These are phyloP conservation scores for Erodium trifolium DNA, from an alignment of 441 rosid genomes.

Conservation along the genomic window DNA sequence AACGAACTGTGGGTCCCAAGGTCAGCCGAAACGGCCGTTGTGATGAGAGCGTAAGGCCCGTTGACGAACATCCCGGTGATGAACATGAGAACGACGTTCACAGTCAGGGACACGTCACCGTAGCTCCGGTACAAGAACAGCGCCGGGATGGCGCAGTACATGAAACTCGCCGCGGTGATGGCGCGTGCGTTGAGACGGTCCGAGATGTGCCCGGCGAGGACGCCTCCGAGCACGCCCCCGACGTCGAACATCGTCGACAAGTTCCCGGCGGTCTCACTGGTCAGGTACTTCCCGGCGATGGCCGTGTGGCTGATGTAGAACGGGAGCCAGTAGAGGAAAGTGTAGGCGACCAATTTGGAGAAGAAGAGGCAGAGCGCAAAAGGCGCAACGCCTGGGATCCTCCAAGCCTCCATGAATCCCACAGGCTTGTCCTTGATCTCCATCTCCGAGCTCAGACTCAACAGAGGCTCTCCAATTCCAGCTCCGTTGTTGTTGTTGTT, in stretches of 20 bases:
- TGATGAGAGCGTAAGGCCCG: constrained; percentile 88
- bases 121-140: constrained; percentile 72
- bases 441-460: constrained; percentile 26
- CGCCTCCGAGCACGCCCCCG: constrained; percentile 93
- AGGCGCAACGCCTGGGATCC: constrained; percentile 88
- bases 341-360: constrained; percentile 62
- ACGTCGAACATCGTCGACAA: constrained; percentile 82
- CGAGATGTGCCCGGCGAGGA: constrained; percentile 86
- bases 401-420: constrained; percentile 94
- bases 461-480: constrained; percentile 41
- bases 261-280: constrained; percentile 68
- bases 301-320: constrained; percentile 95
- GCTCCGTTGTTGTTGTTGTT: constrained; percentile 16
- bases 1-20: constrained; percentile 85
- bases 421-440: constrained; percentile 48
- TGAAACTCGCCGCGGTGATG: constrained; percentile 82
- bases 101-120: constrained; percentile 55
- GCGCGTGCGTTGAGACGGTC: constrained; percentile 73
- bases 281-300: constrained; percentile 69
- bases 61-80: constrained; percentile 81
- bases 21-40: constrained; percentile 94
- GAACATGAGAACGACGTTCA: constrained; percentile 66
- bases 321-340: constrained; percentile 32
- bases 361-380: constrained; percentile 53
- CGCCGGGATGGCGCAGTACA: constrained; percentile 88